Conservation (phyloP, 2,329 filamentous ascomycete species). For the Fusarium bactridioides region DNA sequence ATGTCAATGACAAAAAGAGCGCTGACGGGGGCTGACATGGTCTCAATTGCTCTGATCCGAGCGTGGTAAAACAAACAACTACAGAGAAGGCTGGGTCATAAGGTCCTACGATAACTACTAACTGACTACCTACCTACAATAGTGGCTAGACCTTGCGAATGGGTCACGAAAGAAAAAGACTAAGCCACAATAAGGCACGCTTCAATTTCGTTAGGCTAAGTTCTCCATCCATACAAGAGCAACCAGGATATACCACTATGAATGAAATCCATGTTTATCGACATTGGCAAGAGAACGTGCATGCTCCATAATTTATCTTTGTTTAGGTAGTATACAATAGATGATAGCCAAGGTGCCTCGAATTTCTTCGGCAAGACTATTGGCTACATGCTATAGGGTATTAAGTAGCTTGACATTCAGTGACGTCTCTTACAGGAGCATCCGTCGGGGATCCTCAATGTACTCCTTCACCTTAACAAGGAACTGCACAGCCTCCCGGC, state of each 20-base stretch:
- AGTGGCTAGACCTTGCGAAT: neutral
- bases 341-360: slow-evolving; percentile 3
- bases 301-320: neutral
- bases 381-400: slow-evolving; percentile 24
- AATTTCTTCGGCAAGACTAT: slow-evolving; percentile 1
- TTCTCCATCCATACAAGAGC: neutral
- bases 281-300: neutral
- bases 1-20: slow-evolving; percentile 23
- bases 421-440: slow-evolving; percentile 69
- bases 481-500: slow-evolving; percentile 94
- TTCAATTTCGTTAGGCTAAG: neutral
- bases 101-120: too few species aligned
- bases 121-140: neutral
- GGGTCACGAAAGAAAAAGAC: neutral
- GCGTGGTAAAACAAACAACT: neutral
- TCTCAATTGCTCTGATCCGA: neutral
- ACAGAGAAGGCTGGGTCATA: neutral
- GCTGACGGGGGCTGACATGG: neutral
- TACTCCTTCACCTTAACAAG: slow-evolving; percentile 97
- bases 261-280: neutral
- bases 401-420: slow-evolving; percentile 10
- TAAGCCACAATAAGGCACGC: neutral
- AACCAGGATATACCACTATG: neutral
- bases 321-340: slow-evolving; percentile 19
- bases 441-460: slow-evolving; percentile 92